These are phyloP conservation scores for Chalciporus pseudorubinellus DNA, from an alignment of 768 basidiomycete genomes.

Conservation along the genomic window DNA sequence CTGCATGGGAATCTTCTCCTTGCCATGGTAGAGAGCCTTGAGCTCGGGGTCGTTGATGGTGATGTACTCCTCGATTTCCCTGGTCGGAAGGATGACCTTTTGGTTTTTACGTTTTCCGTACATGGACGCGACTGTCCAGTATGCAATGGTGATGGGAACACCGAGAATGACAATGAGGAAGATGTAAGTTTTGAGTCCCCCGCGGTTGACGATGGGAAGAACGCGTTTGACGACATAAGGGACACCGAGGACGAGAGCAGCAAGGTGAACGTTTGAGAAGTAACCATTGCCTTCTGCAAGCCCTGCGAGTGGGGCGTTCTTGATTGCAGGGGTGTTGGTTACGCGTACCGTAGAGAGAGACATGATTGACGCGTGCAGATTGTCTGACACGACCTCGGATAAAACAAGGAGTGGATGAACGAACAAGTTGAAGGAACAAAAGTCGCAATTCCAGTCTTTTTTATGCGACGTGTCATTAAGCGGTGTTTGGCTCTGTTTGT, in stretches of 20 bases:
- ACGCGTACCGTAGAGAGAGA: constrained; percentile 49
- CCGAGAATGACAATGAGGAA: constrained; percentile 76
- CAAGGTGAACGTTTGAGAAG: constrained; percentile 82
- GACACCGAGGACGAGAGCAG: constrained; percentile 68
- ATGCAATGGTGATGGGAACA: constrained; percentile 73
- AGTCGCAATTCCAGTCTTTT: constrained; percentile 4
- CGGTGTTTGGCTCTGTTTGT: constrained; percentile 23
- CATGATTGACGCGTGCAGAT: constrained; percentile 30
- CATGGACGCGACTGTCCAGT: constrained; percentile 87
- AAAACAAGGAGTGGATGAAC: constrained; percentile 17
- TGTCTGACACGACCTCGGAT: constrained; percentile 5
- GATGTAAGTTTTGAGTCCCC: constrained; percentile 83
- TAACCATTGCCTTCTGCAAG: constrained; percentile 83
- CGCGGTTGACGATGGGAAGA: constrained; percentile 77
- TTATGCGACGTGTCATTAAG: constrained; percentile 11
- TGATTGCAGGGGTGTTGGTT: constrained; percentile 74
- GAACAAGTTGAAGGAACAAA: constrained; percentile 6
- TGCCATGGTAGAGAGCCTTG: constrained; percentile 74
- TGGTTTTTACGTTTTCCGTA: constrained; percentile 81
- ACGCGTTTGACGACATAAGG: constrained; percentile 84
- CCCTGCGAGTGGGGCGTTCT: constrained; percentile 80
- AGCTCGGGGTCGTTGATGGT: constrained; percentile 83
- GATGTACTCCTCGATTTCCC: constrained; percentile 87
- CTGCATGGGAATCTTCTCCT: constrained; percentile 96
- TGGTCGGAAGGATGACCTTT: constrained; percentile 81